Conservation (phyloP, 2,329 filamentous ascomycete genomes). For the Tolypocladium tundrense region DNA sequence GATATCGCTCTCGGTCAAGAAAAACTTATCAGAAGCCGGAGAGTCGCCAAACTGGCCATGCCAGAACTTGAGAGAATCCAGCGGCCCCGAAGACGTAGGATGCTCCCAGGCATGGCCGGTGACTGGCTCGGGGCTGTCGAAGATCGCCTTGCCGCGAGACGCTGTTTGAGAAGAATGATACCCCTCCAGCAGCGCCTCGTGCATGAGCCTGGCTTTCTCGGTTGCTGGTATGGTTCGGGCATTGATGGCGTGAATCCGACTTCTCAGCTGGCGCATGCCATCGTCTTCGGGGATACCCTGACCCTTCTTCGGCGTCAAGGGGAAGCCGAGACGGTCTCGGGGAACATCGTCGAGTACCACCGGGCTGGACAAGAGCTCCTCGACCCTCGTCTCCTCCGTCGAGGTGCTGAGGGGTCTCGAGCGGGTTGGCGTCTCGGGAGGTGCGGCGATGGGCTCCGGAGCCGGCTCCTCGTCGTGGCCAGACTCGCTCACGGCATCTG, state of each 20-base stretch:
- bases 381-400: conserved; percentile 23
- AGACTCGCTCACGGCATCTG: conserved; percentile 17
- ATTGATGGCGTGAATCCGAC: conserved; percentile 60
- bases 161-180: conserved; percentile 36
- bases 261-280: conserved; percentile 60
- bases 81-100: conserved; percentile 30
- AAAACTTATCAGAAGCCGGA: conserved; percentile 30
- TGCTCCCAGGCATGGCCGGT: conserved; percentile 24
- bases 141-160: conserved; percentile 4
- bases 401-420: conserved; percentile 21
- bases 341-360: conserved; percentile 11
- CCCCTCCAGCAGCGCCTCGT: conserved; percentile 58
- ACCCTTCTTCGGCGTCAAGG: conserved; percentile 17
- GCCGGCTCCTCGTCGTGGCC: conserved; percentile 8
- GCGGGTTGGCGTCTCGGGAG: conserved; percentile 12
- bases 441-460: conserved; percentile 6
- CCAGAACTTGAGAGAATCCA: conserved; percentile 51
- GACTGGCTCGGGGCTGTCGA: conserved; percentile 8
- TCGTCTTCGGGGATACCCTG: conserved; percentile 60
- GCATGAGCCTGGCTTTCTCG: conserved; percentile 64
- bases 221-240: conserved; percentile 42
- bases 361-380: conserved; percentile 13
- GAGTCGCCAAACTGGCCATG: conserved; percentile 34
- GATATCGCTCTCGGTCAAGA: conserved; percentile 50
- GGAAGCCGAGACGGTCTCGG: conserved; percentile 23